Conservation (phyloP, 306 rosid genomes). For the Trifolium repens region DNA sequence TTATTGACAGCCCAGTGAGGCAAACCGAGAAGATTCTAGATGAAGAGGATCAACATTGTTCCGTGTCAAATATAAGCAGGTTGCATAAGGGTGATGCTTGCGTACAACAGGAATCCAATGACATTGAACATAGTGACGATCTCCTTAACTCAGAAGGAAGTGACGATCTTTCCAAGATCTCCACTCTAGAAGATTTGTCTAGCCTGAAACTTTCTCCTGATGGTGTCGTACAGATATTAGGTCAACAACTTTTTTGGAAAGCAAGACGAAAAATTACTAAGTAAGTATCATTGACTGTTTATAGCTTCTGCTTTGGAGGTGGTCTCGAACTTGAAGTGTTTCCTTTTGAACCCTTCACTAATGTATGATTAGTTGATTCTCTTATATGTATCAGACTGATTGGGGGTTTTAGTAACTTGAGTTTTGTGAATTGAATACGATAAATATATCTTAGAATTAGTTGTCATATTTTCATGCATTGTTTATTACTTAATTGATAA, state of each 20-base stretch:
- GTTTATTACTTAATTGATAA: neutral
- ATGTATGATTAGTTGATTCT: neutral
- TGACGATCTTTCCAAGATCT: slow-evolving; percentile 66
- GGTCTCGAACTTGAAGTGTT: slow-evolving; percentile 26
- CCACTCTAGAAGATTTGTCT: slow-evolving; percentile 66
- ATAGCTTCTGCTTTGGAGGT: slow-evolving; percentile 33
- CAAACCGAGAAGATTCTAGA: slow-evolving; percentile 42
- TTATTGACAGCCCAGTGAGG: slow-evolving; percentile 41
- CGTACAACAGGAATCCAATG: slow-evolving; percentile 47
- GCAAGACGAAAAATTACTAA: slow-evolving; percentile 78
- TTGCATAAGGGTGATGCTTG: slow-evolving; percentile 48
- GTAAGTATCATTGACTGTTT: slow-evolving; percentile 56
- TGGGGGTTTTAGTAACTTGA: slow-evolving; percentile 29
- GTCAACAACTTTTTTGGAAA: slow-evolving; percentile 94
- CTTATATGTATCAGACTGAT: slow-evolving; percentile 19
- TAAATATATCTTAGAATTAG: neutral
- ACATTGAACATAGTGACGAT: slow-evolving; percentile 48
- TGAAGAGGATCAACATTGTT: slow-evolving; percentile 43
- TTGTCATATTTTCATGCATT: neutral
- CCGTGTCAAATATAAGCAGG: slow-evolving; percentile 32
- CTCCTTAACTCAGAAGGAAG: slow-evolving; percentile 57
- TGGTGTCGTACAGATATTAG: slow-evolving; percentile 77
- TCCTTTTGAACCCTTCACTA: slow-evolving; percentile 28
- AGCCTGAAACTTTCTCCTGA: slow-evolving; percentile 70
- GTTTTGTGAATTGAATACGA: neutral